Conservation (phyloP, 73 alveolate genomes). For the Tetrahymena malaccensis region DNA sequence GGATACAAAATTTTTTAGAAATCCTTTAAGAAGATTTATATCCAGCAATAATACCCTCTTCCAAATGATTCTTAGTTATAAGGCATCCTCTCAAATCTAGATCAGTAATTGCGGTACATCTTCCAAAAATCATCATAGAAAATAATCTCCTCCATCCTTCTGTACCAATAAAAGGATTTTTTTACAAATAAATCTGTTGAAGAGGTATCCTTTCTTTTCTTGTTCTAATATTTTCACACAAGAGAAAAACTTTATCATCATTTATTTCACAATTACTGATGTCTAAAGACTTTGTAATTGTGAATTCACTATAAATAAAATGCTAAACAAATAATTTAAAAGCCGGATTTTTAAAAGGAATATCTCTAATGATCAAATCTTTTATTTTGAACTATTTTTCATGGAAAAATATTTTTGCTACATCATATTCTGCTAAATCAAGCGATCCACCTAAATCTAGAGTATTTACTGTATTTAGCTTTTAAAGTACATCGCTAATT, state of each 20-base stretch:
- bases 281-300: neutral
- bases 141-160: neutral
- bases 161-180: neutral
- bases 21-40: neutral
- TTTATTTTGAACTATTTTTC: neutral
- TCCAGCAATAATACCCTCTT: neutral
- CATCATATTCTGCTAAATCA: neutral
- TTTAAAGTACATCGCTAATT: neutral
- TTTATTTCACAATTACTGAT: neutral
- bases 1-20: neutral
- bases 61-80: neutral
- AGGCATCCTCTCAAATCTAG: neutral
- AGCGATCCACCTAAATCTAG: neutral
- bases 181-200: neutral
- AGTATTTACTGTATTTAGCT: neutral
- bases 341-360: neutral
- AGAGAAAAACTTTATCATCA: neutral
- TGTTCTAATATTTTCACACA: neutral
- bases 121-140: neutral
- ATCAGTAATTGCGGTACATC: neutral
- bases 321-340: neutral
- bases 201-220: neutral
- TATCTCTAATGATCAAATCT: neutral
- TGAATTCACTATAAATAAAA: neutral
- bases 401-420: neutral